Conservation (phyloP, 2,329 filamentous ascomycete species). For the Alternaria atra region DNA sequence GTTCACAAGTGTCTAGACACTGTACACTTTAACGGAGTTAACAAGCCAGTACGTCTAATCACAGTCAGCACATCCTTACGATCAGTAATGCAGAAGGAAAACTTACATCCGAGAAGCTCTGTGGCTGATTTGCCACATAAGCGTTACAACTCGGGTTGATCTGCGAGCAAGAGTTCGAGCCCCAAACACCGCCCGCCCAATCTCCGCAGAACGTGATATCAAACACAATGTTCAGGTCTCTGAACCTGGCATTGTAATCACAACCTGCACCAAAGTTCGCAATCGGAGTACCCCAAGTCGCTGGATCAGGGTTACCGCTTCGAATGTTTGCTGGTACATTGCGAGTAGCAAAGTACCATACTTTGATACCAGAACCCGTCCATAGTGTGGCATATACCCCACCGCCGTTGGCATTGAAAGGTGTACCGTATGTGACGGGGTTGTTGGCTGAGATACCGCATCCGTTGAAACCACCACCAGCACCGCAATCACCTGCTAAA, state of each 20-base stretch:
- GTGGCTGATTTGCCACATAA: slow-evolving; percentile 51
- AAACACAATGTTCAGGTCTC: slow-evolving; percentile 53
- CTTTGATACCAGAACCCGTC: slow-evolving; percentile 53
- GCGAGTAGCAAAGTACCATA: slow-evolving; percentile 57
- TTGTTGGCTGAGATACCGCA: slow-evolving; percentile 42
- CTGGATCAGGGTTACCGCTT: slow-evolving; percentile 52
- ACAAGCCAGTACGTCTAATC: slow-evolving; percentile 50
- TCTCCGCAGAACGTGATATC: slow-evolving; percentile 65
- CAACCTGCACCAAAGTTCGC: slow-evolving; percentile 50
- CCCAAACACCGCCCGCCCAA: slow-evolving; percentile 62
- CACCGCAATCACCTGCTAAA: slow-evolving; percentile 49
- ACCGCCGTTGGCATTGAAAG: slow-evolving; percentile 54
- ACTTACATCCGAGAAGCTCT: slow-evolving; percentile 49
- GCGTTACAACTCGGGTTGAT: slow-evolving; percentile 47
- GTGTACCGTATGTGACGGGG: slow-evolving; percentile 47
- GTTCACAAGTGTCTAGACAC: slow-evolving; percentile 24
- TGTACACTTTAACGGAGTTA: slow-evolving; percentile 53
- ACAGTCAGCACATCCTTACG: slow-evolving; percentile 15
- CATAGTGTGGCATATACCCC: slow-evolving; percentile 57
- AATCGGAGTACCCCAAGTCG: slow-evolving; percentile 53
- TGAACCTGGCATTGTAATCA: slow-evolving; percentile 48
- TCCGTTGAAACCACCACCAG: slow-evolving; percentile 44
- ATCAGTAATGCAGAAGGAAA: accelerated
- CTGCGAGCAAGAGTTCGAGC: slow-evolving; percentile 38
- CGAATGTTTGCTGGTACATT: slow-evolving; percentile 56